Conservation (phyloP, 2,329 filamentous ascomycete genomes). For the Neofusicoccum parvum region DNA sequence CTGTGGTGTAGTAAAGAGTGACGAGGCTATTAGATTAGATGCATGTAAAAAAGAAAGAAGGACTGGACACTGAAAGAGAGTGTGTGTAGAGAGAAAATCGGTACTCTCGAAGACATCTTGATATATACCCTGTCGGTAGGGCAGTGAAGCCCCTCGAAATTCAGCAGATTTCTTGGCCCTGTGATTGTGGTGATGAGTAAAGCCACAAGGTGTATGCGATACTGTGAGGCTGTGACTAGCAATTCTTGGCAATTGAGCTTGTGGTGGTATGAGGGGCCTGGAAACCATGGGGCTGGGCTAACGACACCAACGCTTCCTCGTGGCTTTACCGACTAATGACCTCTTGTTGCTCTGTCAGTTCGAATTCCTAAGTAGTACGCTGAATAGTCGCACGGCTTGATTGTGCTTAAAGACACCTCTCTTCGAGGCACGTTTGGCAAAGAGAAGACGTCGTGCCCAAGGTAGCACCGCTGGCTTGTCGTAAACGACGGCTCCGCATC, state of each 20-base stretch:
- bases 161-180: background rate
- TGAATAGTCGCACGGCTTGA: too few species aligned
- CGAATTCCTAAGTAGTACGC: too few species aligned
- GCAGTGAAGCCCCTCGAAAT: background rate
- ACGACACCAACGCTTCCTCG: background rate
- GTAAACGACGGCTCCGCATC: background rate
- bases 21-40: background rate
- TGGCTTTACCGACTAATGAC: background rate
- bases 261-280: background rate
- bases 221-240: background rate
- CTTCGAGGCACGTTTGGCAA: background rate
- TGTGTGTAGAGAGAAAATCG: background rate
- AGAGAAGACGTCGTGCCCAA: too few species aligned
- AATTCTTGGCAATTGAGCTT: background rate
- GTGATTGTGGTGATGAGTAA: background rate
- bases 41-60: background rate
- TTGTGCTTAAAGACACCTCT: background rate
- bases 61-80: background rate
- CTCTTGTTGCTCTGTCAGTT: background rate
- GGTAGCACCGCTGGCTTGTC: background rate
- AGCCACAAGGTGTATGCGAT: background rate
- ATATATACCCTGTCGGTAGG: background rate
- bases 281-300: background rate
- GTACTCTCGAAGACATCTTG: background rate
- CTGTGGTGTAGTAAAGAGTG: background rate